Evolutionary conservation across 768 basidiomycete genomes (phyloP).

Genomic region (Favolaschia claudopus): DNA sequence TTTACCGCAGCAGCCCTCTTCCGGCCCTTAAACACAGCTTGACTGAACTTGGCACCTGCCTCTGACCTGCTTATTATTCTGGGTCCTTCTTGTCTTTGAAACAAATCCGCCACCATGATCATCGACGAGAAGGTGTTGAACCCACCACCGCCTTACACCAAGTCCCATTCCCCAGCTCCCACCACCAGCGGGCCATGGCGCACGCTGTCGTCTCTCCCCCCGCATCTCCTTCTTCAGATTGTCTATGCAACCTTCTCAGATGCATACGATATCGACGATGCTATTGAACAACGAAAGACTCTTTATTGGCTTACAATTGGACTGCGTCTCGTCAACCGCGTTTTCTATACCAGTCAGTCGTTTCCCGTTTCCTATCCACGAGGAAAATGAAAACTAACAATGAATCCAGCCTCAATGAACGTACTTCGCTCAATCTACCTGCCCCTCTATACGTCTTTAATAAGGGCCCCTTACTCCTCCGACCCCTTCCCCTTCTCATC

Average conservation of each 20-base stretch:
- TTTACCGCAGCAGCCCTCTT: too few species aligned
- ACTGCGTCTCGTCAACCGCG: conserved; percentile 70
- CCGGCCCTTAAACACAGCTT: too few species aligned
- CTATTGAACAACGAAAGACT: conserved; percentile 67
- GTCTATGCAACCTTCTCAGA: conserved; percentile 71
- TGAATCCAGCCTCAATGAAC: conserved; percentile 73
- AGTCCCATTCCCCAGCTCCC: not conserved
- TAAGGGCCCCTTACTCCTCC: conserved; percentile 74
- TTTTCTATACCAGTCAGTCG: conserved; percentile 68
- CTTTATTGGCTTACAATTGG: conserved; percentile 73
- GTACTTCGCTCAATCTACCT: conserved; percentile 81
- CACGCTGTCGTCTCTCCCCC: conserved; percentile 51
- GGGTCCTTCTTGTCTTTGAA: too few species aligned
- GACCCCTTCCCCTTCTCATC: conserved; percentile 74
- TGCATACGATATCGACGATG: conserved; percentile 43
- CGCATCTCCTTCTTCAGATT: conserved; percentile 75
- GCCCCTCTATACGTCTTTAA: conserved; percentile 67
- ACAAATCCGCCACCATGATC: conserved; percentile 21
- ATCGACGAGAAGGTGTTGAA: conserved; percentile 25
- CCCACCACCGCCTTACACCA: conserved; percentile 23
- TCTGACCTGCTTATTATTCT: too few species aligned
- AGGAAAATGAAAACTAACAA: not conserved
- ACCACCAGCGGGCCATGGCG: conserved; percentile 14
- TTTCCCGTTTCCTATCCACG: not conserved
- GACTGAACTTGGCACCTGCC: too few species aligned